A percentile compares a stretch with the other conserved stretches of the same genome.
Conservation (phyloP, 1,139 yeast genomes). For the Candida sojae region DNA sequence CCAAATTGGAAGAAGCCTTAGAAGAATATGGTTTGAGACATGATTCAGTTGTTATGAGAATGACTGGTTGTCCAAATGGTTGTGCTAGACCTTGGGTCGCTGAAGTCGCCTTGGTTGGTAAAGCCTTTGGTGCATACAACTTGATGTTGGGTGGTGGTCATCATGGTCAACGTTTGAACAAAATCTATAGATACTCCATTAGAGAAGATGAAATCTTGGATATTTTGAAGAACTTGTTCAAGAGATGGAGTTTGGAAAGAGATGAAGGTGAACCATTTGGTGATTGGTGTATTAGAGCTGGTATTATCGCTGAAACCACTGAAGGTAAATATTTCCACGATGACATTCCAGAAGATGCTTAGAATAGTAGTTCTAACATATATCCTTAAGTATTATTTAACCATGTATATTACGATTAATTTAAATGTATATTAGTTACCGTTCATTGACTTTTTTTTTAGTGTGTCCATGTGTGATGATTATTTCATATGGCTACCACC, state of each 20-base stretch:
- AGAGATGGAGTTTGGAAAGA: conserved; percentile 93
- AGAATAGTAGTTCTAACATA: conserved; percentile 2
- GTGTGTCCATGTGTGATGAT: background rate
- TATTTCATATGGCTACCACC: background rate
- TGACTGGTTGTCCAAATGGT: conserved; percentile 99
- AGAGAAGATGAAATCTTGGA: conserved; percentile 86
- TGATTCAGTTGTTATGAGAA: conserved; percentile 94
- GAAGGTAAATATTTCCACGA: conserved; percentile 97
- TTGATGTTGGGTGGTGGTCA: conserved; percentile 96
- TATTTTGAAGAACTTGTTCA: conserved; percentile 80
- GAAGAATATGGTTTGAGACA: conserved; percentile 94
- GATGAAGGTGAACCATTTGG: conserved; percentile 93
- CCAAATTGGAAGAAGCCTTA: conserved; percentile 77
- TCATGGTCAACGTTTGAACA: conserved; percentile 90
- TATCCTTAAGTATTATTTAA: background rate
- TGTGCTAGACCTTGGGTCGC: conserved; percentile 99
- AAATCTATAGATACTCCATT: conserved; percentile 83
- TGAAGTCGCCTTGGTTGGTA: conserved; percentile 93
- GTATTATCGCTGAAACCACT: conserved; percentile 81
- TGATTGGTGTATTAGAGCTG: conserved; percentile 84
- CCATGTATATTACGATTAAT: background rate
- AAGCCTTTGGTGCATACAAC: conserved; percentile 91
- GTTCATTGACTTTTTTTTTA: too few relatives aligned
- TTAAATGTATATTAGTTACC: conserved; percentile 1
- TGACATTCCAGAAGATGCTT: conserved; percentile 81